Evolutionary conservation across 768 basidiomycete species (phyloP).

Genomic region (Podaxis mareebaensis): DNA sequence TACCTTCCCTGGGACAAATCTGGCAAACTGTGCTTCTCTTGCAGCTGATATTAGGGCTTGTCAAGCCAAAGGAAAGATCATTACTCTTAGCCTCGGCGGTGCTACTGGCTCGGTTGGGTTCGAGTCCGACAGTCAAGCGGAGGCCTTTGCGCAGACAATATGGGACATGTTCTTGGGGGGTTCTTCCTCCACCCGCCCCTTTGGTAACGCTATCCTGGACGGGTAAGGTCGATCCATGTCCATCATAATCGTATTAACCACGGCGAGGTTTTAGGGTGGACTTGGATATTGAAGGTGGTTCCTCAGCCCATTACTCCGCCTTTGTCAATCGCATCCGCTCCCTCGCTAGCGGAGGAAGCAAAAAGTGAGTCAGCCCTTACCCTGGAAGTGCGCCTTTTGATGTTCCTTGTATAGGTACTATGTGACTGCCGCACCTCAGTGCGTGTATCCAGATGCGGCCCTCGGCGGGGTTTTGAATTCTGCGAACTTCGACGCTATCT

Average conservation of each 20-base stretch:
- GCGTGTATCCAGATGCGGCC: constrained; percentile 68
- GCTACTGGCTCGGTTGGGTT: constrained; percentile 65
- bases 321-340: constrained; percentile 60
- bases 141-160: constrained; percentile 61
- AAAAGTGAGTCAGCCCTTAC: constrained; percentile 40
- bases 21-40: constrained; percentile 62
- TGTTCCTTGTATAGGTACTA: constrained; percentile 48
- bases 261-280: constrained; percentile 46
- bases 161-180: constrained; percentile 74
- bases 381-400: not conserved
- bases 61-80: constrained; percentile 63
- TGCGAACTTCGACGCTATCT: constrained; percentile 70
- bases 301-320: constrained; percentile 45
- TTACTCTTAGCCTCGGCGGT: constrained; percentile 61
- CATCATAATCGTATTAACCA: not conserved
- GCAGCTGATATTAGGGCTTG: constrained; percentile 64
- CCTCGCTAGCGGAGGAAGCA: constrained; percentile 49
- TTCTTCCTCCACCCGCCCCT: constrained; percentile 59
- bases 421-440: constrained; percentile 64
- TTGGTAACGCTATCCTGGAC: constrained; percentile 70
- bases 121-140: constrained; percentile 54
- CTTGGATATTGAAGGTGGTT: constrained; percentile 76
- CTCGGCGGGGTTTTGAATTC: constrained; percentile 59
- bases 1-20: constrained; percentile 60
- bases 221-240: constrained; percentile 43